Conservation (phyloP, 2,329 filamentous ascomycete species). For the Tolypocladium amazonense region DNA sequence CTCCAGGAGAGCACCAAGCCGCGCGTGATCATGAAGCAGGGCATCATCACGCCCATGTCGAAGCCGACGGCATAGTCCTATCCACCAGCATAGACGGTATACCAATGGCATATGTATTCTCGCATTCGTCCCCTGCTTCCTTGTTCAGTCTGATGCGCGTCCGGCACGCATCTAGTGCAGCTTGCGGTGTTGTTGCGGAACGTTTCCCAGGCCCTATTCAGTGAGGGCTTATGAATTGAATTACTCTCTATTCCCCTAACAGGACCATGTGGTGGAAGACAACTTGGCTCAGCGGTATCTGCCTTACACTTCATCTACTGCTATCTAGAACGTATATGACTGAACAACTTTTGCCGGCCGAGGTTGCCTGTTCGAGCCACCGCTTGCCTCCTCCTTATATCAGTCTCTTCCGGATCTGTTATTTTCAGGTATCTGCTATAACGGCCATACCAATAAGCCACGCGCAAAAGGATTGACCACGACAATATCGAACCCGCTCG, state of each 20-base stretch:
- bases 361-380: not conserved
- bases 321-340: not conserved
- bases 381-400: not conserved
- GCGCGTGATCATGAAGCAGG: constrained; percentile 80
- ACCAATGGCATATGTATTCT: not conserved
- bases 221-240: not conserved
- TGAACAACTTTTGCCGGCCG: not conserved
- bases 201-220: too few relatives aligned
- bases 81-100: not conserved
- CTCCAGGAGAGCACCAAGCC: constrained; percentile 88
- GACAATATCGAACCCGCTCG: too few relatives aligned
- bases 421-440: too few relatives aligned
- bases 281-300: not conserved
- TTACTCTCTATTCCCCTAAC: not conserved
- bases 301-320: not conserved
- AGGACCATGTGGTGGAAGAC: not conserved
- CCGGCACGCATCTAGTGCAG: too few relatives aligned
- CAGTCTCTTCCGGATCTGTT: too few relatives aligned
- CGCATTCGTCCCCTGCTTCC: not conserved
- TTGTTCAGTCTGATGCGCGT: not conserved
- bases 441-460: too few relatives aligned
- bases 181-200: too few relatives aligned
- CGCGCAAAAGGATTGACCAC: too few relatives aligned
- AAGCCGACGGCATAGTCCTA: constrained; percentile 46
- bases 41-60: constrained; percentile 77